These are phyloP conservation scores for Croton laevigatus DNA, from an alignment of 441 rosid genomes.

Conservation along the genomic window DNA sequence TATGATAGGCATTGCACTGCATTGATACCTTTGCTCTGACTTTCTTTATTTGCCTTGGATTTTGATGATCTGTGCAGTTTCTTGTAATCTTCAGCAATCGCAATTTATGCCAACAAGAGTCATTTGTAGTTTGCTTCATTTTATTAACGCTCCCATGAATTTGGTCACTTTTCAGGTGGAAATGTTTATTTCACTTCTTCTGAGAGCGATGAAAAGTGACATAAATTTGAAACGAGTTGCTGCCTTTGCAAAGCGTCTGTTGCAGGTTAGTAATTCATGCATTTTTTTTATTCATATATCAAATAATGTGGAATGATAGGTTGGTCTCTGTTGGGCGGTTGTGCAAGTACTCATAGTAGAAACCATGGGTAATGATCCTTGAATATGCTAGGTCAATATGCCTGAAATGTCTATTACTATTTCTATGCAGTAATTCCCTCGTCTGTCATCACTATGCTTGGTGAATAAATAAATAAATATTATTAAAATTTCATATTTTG, in stretches of 20 bases:
- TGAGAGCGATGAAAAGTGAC: slow-evolving; percentile 91
- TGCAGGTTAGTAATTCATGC: slow-evolving; percentile 59
- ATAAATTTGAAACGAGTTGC: slow-evolving; percentile 74
- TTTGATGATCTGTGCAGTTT: neutral
- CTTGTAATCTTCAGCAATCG: neutral
- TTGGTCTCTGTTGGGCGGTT: neutral
- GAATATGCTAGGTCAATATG: neutral
- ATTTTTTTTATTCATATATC: neutral
- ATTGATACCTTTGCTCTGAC: neutral
- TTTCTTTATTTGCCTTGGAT: neutral
- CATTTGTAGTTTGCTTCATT: neutral
- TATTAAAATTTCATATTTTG: neutral
- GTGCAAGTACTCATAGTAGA: too few relatives aligned
- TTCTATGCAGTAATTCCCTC: neutral
- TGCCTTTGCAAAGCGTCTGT: slow-evolving; percentile 86
- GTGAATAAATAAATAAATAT: neutral
- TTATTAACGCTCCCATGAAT: neutral
- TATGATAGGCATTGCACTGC: too few relatives aligned
- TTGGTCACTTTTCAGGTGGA: slow-evolving; percentile 57
- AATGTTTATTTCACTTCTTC: slow-evolving; percentile 82
- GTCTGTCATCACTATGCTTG: neutral
- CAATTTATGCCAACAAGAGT: neutral
- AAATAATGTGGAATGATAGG: neutral
- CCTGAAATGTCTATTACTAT: neutral
- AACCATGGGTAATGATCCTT: too few relatives aligned